These are phyloP conservation scores for Lanmaoa pseudosensibilis DNA, from an alignment of 768 basidiomycete species.

Conservation along the genomic window DNA sequence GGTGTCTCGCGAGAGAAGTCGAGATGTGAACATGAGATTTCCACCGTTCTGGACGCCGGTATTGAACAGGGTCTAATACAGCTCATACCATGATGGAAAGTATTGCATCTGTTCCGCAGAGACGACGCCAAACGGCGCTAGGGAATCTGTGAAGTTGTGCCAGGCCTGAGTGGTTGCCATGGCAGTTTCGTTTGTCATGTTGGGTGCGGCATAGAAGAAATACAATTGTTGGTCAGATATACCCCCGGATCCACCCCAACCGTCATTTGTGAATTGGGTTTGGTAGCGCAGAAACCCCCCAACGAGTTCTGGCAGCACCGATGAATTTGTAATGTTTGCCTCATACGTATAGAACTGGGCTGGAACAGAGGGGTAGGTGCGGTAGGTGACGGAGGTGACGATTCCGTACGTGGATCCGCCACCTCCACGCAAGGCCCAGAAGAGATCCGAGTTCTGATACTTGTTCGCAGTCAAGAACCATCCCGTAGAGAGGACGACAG, in stretches of 20 bases:
- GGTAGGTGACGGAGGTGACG: slow-evolving; percentile 48
- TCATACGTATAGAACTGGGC: slow-evolving; percentile 30
- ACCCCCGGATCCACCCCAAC: slow-evolving; percentile 43
- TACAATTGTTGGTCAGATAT: slow-evolving; percentile 1
- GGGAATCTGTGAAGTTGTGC: slow-evolving; percentile 24
- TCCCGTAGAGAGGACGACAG: slow-evolving; percentile 45
- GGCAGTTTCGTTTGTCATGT: slow-evolving; percentile 36
- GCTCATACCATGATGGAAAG: slow-evolving; percentile 8
- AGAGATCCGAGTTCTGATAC: slow-evolving; percentile 46
- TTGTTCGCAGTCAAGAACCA: slow-evolving; percentile 39
- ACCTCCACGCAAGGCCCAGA: slow-evolving; percentile 55
- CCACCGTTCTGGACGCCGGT: neutral
- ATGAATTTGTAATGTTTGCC: slow-evolving; percentile 35
- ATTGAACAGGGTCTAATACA: neutral
- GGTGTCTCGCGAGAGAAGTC: slow-evolving; percentile 12
- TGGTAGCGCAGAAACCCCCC: slow-evolving; percentile 38
- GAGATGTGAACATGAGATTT: slow-evolving; percentile 3
- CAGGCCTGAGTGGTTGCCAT: slow-evolving; percentile 38
- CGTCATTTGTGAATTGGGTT: too few species aligned
- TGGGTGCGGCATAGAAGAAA: slow-evolving; percentile 34
- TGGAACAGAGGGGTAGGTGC: slow-evolving; percentile 41
- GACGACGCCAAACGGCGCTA: slow-evolving; percentile 7
- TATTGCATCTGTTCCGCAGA: neutral
- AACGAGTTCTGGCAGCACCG: slow-evolving; percentile 29
- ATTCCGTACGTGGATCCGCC: slow-evolving; percentile 53